Conservation (phyloP, 805 yeast genomes). For the Debaryomyces prosopidis region DNA sequence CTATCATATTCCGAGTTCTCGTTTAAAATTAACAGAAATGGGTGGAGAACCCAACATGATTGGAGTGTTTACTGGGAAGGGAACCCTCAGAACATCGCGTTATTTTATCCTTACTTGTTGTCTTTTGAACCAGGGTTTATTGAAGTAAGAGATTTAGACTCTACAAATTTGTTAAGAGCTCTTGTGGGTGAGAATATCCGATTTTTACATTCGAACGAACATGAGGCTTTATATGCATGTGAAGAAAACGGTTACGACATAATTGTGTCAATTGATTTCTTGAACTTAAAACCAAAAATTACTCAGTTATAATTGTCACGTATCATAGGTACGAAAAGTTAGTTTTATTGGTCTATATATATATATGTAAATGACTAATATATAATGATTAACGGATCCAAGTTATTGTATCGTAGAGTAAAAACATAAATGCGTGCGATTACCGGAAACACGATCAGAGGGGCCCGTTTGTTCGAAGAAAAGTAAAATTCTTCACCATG, state of each 20-base stretch:
- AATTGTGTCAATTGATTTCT: constrained; percentile 88
- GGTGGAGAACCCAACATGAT: constrained; percentile 93
- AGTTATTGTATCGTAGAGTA: too few relatives aligned
- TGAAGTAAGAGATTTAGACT: constrained; percentile 89
- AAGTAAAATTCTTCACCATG: not conserved
- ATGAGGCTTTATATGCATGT: constrained; percentile 89
- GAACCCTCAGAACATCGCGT: constrained; percentile 84
- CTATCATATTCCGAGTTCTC: constrained; percentile 91
- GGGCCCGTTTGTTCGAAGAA: not conserved
- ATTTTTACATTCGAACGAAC: constrained; percentile 84
- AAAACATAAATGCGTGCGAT: not conserved
- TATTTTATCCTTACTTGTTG: constrained; percentile 89
- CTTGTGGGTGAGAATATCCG: constrained; percentile 90
- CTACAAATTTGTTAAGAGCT: constrained; percentile 83
- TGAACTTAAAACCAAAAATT: constrained; percentile 53
- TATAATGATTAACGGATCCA: not conserved
- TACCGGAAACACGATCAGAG: not conserved
- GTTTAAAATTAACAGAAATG: constrained; percentile 89
- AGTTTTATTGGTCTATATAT: not conserved
- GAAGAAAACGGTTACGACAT: constrained; percentile 91
- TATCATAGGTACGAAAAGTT: not conserved
- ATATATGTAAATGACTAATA: not conserved
- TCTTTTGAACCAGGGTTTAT: constrained; percentile 90
- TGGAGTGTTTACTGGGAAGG: constrained; percentile 99
- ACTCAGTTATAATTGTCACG: not conserved